A percentile compares a stretch with the other conserved stretches of the same genome.
Evolutionary conservation across 495 filamentous ascomycete species (phyloP).

Genomic region (Daldinia decipiens): DNA sequence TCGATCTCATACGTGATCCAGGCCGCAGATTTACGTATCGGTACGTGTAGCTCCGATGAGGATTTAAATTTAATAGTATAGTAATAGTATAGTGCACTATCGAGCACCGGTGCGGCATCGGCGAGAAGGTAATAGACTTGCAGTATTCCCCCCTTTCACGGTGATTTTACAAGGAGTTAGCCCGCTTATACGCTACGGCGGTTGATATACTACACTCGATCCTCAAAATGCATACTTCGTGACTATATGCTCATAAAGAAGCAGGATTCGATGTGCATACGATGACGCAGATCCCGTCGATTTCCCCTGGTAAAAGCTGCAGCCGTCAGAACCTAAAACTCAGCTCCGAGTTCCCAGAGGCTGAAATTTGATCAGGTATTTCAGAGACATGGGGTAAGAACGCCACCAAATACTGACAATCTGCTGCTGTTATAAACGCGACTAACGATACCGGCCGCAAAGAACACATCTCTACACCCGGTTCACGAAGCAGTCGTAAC

Average conservation of each 20-base stretch:
- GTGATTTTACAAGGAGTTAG: neutral
- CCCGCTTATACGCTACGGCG: neutral
- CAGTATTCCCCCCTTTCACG: neutral
- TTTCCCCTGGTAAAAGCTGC: neutral
- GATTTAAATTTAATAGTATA: slow-evolving; percentile 18
- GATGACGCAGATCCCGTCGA: neutral
- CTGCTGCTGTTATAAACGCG: neutral
- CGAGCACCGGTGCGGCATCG: slow-evolving; percentile 4
- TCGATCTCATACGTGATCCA: slow-evolving; percentile 1
- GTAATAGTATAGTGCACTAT: slow-evolving; percentile 19
- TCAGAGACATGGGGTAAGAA: slow-evolving; percentile 1
- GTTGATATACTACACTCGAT: neutral
- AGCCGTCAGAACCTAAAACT: slow-evolving; percentile 5
- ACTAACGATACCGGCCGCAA: neutral
- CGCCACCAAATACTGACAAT: neutral
- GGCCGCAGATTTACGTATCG: slow-evolving; percentile 15
- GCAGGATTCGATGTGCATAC: neutral
- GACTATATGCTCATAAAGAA: slow-evolving; percentile 6
- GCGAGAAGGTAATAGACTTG: neutral
- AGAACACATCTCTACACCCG: neutral
- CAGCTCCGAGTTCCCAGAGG: neutral
- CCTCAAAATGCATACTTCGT: slow-evolving; percentile 1
- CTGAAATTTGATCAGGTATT: neutral
- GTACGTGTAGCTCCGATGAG: slow-evolving; percentile 5
- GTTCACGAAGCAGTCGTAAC: neutral